Evolutionary conservation across 2,329 filamentous ascomycete species (phyloP).

Genomic region (Parafenestella ontariensis): DNA sequence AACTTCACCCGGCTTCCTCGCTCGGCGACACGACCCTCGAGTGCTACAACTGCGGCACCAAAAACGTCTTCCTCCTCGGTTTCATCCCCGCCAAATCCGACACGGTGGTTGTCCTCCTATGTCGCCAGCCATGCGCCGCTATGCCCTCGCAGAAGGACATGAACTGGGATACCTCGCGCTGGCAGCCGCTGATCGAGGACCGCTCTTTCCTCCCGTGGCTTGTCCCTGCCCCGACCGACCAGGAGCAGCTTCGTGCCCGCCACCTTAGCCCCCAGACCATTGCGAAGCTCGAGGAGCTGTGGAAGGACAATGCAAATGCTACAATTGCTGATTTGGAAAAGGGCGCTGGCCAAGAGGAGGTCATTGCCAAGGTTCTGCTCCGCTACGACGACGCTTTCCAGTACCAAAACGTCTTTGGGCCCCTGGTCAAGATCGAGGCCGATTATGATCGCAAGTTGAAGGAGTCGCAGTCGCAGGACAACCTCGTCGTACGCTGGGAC

Average conservation of each 20-base stretch:
- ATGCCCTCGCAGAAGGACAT: constrained; percentile 98
- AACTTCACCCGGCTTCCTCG: constrained; percentile 90
- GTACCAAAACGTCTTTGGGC: constrained; percentile 98
- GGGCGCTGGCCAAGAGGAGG: constrained; percentile 88
- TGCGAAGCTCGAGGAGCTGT: constrained; percentile 95
- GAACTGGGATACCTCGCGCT: constrained; percentile 98
- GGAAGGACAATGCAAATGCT: constrained; percentile 92
- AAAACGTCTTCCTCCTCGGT: constrained; percentile 95
- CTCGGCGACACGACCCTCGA: constrained; percentile 96
- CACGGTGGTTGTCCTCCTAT: constrained; percentile 94
- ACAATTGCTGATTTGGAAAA: constrained; percentile 93
- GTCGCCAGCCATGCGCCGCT: constrained; percentile 93
- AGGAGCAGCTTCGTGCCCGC: constrained; percentile 92
- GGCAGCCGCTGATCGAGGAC: constrained; percentile 97
- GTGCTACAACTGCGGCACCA: constrained; percentile 99
- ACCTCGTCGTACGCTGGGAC: constrained; percentile 93
- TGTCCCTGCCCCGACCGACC: constrained; percentile 85
- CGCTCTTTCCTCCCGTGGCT: constrained; percentile 95
- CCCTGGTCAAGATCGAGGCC: constrained; percentile 97
- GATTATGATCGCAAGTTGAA: constrained; percentile 99
- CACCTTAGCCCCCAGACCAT: constrained; percentile 95
- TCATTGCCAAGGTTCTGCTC: constrained; percentile 88
- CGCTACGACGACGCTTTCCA: constrained; percentile 98
- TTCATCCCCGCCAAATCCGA: constrained; percentile 99
- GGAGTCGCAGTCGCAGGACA: constrained; percentile 96